Conservation (phyloP, 768 basidiomycete species). For the Serendipita indica region DNA sequence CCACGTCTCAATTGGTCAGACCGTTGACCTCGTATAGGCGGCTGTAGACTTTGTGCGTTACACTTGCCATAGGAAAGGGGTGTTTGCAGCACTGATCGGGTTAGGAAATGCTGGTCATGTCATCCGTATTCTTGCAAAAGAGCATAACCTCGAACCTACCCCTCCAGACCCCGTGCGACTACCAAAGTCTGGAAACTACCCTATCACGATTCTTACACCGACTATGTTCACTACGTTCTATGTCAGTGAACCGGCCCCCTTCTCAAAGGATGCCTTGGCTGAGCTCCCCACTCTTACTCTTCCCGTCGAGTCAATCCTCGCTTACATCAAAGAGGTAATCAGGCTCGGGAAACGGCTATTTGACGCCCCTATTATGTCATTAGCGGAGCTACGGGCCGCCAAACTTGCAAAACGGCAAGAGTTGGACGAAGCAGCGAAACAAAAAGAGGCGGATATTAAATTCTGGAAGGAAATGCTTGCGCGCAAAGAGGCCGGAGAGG, state of each 20-base stretch:
- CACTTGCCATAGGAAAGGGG: neutral
- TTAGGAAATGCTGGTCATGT: neutral
- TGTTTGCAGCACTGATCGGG: neutral
- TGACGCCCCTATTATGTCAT: neutral
- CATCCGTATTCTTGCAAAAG: neutral
- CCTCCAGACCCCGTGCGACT: neutral
- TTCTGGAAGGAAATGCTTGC: neutral
- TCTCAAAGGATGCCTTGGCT: neutral
- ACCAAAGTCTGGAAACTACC: neutral
- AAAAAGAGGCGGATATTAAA: slow-evolving; percentile 3
- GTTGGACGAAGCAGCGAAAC: neutral
- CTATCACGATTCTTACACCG: neutral
- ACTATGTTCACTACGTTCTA: slow-evolving; percentile 3
- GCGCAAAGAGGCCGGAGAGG: neutral
- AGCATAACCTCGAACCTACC: neutral
- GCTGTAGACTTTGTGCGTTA: neutral
- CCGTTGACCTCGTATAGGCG: neutral
- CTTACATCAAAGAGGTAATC: neutral
- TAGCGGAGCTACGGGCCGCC: neutral
- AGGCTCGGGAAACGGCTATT: neutral
- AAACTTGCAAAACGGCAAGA: neutral
- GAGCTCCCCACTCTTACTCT: neutral
- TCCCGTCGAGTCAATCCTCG: neutral
- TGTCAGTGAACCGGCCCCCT: neutral
- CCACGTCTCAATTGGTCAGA: neutral